Percentiles rank a stretch among this genome's conserved stretches.
Evolutionary conservation across 176 grass and related monocot genomes (phyloP).

Genomic region (Triticum urartu): DNA sequence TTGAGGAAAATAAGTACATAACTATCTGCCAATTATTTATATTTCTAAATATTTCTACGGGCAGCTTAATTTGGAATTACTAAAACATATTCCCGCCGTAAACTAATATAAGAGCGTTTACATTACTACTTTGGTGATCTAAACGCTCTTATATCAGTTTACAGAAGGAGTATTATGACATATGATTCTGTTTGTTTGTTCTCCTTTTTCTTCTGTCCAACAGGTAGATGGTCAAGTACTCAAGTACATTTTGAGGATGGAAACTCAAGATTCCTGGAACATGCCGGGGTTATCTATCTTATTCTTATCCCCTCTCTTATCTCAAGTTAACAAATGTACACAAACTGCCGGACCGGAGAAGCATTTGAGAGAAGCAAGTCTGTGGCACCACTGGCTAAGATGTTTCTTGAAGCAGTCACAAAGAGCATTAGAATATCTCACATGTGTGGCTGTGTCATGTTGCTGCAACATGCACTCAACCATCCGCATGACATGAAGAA

Average conservation of each 20-base stretch:
- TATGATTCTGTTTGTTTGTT: neutral
- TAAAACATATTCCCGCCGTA: neutral
- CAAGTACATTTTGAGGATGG: neutral
- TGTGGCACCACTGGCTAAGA: neutral
- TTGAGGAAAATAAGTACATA: neutral
- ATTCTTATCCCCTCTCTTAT: neutral
- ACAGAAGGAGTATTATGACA: too few species aligned
- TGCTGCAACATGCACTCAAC: constrained; percentile 19
- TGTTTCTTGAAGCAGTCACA: constrained; percentile 22
- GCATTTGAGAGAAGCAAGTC: neutral
- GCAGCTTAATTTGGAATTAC: neutral
- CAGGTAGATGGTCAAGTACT: neutral
- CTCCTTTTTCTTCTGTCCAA: neutral
- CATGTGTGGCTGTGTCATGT: neutral
- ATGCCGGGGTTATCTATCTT: neutral
- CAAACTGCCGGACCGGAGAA: neutral
- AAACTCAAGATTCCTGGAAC: neutral
- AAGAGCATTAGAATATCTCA: constrained; percentile 3
- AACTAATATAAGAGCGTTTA: too few species aligned
- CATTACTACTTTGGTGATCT: too few species aligned
- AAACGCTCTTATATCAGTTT: too few species aligned
- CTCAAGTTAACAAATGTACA: neutral
- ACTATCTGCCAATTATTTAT: neutral
- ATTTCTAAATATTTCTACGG: neutral
- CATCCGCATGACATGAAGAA: neutral